Base-by-base conservation (phyloP, 441 rosid species). In the Euphorbia schlechtendalii region DNA sequence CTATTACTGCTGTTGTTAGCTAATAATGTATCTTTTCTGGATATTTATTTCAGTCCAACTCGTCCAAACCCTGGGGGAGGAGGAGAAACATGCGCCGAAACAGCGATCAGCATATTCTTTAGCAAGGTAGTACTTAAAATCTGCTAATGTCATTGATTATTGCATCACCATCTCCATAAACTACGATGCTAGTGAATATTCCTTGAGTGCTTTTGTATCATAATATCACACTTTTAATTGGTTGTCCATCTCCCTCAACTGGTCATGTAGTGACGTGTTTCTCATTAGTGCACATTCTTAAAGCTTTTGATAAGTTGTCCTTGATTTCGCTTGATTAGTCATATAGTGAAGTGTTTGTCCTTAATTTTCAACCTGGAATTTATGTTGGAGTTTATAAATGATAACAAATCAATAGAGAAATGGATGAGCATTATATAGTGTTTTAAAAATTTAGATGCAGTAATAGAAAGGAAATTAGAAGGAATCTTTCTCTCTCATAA, bases 41-140 rank as follows among this genome's bases (percentile, higher is more conserved):
- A 52, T 76, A 59, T 58, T 30, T 78, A 24, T 71, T 8, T 72
- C 84, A 95, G 99, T 80, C 99, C 99, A 49, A 89, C 92, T 30
- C 85, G 93, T 54, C 99, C 95, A 66, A 85, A 76, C 78, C 99
- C 98, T n/a, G 91, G 92, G 71, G 90, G 96, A 21, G 92, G 90
- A 63, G 99, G 98, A 68, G 99, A 91, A 88, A 95, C 99, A 63
- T 91, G 94, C 68, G 99, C 99, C n/a, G 99, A 95, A 81, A 89
- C 99, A 60, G 99, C 91, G 66, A 88, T 91, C 72, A 88, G 77
- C 75, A 80, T 95, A 69, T 91, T 88, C 81, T 87, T 95, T 78
- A 75, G 86, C 74, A 95, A 95, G 95, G 98, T 91, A 76, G 49
- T 59, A 36, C 27, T 41, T 17, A 36, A 46, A 43, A 24, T 36